phyloP scores from a whole-genome alignment of 2,329 filamentous ascomycete species.

The Pestalotiopsis sp. region DNA sequence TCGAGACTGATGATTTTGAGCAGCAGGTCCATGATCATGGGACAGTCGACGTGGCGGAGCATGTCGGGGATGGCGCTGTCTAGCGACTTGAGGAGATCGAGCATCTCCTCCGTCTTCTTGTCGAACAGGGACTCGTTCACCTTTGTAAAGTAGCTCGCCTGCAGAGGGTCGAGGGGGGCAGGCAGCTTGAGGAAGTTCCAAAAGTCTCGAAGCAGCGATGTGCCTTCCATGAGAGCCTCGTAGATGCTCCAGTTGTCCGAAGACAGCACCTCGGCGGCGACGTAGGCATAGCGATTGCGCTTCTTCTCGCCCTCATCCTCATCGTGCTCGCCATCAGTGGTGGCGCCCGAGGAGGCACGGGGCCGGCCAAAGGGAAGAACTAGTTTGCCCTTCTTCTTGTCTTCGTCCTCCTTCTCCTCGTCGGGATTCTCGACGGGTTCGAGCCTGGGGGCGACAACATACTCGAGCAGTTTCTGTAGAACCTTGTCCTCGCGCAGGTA shows the following conservation, averaged over 20 bases:
- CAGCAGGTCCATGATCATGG: conserved; percentile 96
- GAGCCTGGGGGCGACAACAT: conserved; percentile 81
- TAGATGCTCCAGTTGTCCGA: conserved; percentile 98
- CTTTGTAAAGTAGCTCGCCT: conserved; percentile 98
- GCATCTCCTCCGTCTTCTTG: conserved; percentile 97
- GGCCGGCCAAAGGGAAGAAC: conserved; percentile 53
- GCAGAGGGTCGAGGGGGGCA: conserved; percentile 86
- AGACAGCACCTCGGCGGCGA: conserved; percentile 89
- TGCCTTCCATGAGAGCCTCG: conserved; percentile 87
- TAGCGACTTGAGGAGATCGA: conserved; percentile 82
- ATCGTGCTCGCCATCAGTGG: conserved; percentile 49
- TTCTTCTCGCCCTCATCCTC: conserved; percentile 85
- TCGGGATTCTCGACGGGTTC: conserved; percentile 58
- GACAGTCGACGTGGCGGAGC: conserved; percentile 92
- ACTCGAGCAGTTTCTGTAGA: conserved; percentile 83
- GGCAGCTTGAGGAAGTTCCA: conserved; percentile 87
- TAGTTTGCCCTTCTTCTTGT: conserved; percentile 41
- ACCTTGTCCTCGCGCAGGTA: conserved; percentile 88
- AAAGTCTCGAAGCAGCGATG: conserved; percentile 76
- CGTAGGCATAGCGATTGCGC: conserved; percentile 90
- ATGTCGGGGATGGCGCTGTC: conserved; percentile 83
- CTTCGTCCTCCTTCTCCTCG: conserved; percentile 48
- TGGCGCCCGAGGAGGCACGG: conserved; percentile 55
- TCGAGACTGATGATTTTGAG: conserved; percentile 97
- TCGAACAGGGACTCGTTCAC: conserved; percentile 98